Evolutionary conservation across 1,284 basidiomycete genomes (phyloP).

Genomic region (Cystobasidium slooffiae): DNA sequence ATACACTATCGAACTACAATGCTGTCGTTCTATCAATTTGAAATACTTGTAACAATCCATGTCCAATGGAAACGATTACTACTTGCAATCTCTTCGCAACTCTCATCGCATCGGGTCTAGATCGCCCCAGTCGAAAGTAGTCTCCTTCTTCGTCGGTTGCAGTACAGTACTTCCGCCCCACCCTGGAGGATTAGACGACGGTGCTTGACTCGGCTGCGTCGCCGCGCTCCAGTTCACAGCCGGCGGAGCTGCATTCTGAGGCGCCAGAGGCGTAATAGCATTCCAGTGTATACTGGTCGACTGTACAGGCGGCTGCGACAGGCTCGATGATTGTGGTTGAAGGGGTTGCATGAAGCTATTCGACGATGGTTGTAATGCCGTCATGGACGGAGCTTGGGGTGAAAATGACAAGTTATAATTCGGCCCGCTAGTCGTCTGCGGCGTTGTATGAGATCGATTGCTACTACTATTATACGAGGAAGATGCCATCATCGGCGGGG

Average conservation of each 20-base stretch:
- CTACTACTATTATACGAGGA: not conserved
- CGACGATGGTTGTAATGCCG: constrained; percentile 24
- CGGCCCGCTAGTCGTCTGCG: constrained; percentile 6
- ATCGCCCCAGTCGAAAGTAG: constrained; percentile 34
- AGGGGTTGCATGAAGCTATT: constrained; percentile 22
- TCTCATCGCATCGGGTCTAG: constrained; percentile 42
- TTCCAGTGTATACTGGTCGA: constrained; percentile 31
- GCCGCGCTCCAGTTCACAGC: constrained; percentile 9
- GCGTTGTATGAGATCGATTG: constrained; percentile 11
- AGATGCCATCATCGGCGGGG: constrained; percentile 18
- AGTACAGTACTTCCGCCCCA: constrained; percentile 28
- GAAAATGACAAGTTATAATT: constrained; percentile 24
- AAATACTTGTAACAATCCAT: too few species aligned
- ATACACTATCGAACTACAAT: not conserved
- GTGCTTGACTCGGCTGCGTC: not conserved
- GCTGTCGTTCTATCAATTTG: not conserved
- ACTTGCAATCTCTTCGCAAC: not conserved
- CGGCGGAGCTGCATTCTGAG: constrained; percentile 1
- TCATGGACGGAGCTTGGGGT: constrained; percentile 19
- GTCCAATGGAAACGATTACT: not conserved
- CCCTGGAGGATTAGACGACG: constrained; percentile 21
- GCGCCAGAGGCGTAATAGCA: not conserved
- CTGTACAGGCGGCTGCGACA: not conserved
- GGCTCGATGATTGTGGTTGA: constrained; percentile 1
- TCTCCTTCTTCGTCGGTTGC: constrained; percentile 42